Conservation (phyloP, 2,329 filamentous ascomycete genomes). For the Escovopsis sp. region DNA sequence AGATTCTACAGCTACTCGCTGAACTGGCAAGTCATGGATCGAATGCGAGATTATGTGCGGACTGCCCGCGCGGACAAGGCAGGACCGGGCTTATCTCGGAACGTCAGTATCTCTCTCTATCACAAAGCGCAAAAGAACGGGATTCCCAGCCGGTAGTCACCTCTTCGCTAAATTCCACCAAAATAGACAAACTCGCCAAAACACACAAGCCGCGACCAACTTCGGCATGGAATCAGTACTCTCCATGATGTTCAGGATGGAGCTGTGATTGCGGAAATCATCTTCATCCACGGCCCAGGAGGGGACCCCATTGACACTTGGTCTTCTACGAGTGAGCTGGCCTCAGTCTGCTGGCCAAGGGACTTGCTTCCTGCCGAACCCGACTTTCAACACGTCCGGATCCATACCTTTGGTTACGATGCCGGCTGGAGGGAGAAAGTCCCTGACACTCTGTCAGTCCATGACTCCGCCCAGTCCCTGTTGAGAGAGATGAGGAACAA, state of each 20-base stretch:
- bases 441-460: background rate
- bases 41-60: no score
- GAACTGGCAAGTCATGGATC: no score
- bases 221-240: slow-evolving; percentile 2
- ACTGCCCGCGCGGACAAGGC: no score
- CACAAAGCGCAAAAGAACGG: no score
- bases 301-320: slow-evolving; percentile 1
- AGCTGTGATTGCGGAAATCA: slow-evolving; percentile 1
- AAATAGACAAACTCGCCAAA: no score
- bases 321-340: slow-evolving; percentile 1
- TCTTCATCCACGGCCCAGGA: slow-evolving; percentile 3
- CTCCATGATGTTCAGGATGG: slow-evolving; percentile 1
- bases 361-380: slow-evolving; percentile 3
- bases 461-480: slow-evolving; percentile 2
- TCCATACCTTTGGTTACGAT: slow-evolving; percentile 3
- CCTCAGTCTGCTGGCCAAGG: slow-evolving; percentile 1
- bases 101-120: no score
- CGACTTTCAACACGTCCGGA: slow-evolving; percentile 1
- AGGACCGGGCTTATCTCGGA: no score
- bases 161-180: no score
- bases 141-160: no score
- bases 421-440: slow-evolving; percentile 3
- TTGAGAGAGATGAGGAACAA: slow-evolving; percentile 1
- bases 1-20: no score
- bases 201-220: slow-evolving; percentile 2